Conservation (phyloP, 768 basidiomycete genomes). For the Pulveroboletus sp. region DNA sequence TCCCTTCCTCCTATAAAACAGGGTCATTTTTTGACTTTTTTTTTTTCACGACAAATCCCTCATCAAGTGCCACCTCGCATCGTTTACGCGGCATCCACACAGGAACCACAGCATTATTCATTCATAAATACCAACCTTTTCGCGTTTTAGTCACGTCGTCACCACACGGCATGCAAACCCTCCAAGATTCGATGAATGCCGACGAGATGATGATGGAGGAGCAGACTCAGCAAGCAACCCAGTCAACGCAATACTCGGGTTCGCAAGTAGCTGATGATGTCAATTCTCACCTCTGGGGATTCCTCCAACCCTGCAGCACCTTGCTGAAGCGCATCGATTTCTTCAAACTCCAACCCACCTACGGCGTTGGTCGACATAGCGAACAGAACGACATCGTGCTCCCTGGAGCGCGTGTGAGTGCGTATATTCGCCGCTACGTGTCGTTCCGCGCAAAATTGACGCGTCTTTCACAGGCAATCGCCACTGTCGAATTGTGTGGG, state of each 20-base stretch:
- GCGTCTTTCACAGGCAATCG: constrained; percentile 36
- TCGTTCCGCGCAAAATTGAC: constrained; percentile 15
- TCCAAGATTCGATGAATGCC: constrained; percentile 21
- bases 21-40: too few relatives aligned
- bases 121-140: background rate
- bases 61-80: too few relatives aligned
- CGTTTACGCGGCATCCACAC: background rate
- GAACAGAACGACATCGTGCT: constrained; percentile 51
- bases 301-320: constrained; percentile 59
- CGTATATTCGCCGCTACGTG: constrained; percentile 27
- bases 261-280: constrained; percentile 24
- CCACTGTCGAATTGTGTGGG: constrained; percentile 38
- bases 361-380: constrained; percentile 52
- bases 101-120: constrained; percentile 1
- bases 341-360: constrained; percentile 46
- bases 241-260: constrained; percentile 35
- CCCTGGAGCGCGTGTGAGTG: constrained; percentile 72
- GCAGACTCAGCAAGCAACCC: constrained; percentile 39
- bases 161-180: constrained; percentile 21
- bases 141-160: too few relatives aligned
- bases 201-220: constrained; percentile 28
- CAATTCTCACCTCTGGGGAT: constrained; percentile 58
- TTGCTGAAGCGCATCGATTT: constrained; percentile 57
- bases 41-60: too few relatives aligned
- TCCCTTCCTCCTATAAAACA: too few relatives aligned